Percentiles rank a stretch among this genome's conserved stretches.
phyloP scores from a whole-genome alignment of 164 flowering plant species.

The Dillenia suffruticosa region DNA sequence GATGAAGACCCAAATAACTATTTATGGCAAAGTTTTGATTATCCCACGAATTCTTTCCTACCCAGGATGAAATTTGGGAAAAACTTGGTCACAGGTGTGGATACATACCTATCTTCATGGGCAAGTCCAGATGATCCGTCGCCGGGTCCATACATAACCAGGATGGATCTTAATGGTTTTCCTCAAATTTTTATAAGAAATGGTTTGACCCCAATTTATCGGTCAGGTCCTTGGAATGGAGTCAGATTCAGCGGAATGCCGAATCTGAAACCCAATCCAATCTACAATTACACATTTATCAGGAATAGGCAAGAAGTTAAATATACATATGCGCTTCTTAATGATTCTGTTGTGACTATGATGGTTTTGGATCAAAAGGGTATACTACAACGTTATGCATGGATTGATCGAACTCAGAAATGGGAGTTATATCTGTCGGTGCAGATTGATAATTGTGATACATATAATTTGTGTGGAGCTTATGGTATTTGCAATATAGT shows the following conservation, averaged over 20 bases:
- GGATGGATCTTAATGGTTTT: constrained; percentile 10
- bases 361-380: constrained; percentile 9
- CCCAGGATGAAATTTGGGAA: constrained; percentile 15
- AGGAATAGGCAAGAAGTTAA: too few species aligned
- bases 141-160: constrained; percentile 3
- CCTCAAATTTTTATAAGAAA: constrained; percentile 15
- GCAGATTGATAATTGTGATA: constrained; percentile 19
- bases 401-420: constrained; percentile 9
- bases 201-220: background rate
- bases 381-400: background rate
- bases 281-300: too few species aligned
- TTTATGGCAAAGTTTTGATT: constrained; percentile 27
- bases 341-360: background rate
- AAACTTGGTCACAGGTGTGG: constrained; percentile 2
- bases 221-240: constrained; percentile 36
- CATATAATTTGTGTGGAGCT: constrained; percentile 29
- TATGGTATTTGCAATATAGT: constrained; percentile 23
- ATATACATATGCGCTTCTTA: too few species aligned
- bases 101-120: constrained; percentile 10
- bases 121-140: constrained; percentile 11
- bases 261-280: background rate
- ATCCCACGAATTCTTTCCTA: constrained; percentile 13
- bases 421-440: constrained; percentile 8
- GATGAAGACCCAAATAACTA: constrained; percentile 2
- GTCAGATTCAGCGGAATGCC: constrained; percentile 18